Percentiles rank a stretch among this genome's conserved stretches.
Conservation (phyloP, 441 rosid genomes). For the Gossypium schwendimanii region DNA sequence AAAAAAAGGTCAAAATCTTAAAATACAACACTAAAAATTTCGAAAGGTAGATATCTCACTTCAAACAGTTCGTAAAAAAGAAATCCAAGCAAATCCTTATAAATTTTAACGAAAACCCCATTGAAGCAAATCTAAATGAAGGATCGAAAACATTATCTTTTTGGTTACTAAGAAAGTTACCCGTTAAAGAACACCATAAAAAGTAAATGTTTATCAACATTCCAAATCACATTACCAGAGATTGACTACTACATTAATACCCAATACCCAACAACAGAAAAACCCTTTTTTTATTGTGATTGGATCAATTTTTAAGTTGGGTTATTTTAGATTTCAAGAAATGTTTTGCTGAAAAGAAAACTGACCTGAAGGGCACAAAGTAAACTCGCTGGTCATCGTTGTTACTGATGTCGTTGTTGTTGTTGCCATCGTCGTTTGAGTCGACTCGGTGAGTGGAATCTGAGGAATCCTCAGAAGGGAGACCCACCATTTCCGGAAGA, state of each 20-base stretch:
- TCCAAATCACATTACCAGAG: background rate
- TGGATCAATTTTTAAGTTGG: background rate
- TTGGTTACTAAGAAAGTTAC: background rate
- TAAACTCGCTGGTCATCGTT: conserved; percentile 75
- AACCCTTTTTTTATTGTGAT: background rate
- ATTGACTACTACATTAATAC: background rate
- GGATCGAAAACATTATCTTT: background rate
- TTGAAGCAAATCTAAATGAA: background rate
- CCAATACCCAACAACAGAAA: background rate
- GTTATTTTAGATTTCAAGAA: conserved; percentile 12
- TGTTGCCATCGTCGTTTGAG: conserved; percentile 20
- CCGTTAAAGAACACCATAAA: background rate
- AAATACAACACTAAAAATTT: background rate
- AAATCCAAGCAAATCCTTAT: background rate
- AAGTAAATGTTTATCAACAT: background rate
- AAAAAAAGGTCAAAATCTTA: conserved; percentile 2
- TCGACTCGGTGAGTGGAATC: conserved; percentile 54
- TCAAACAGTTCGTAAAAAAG: background rate
- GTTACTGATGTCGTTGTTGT: background rate
- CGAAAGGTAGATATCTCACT: background rate
- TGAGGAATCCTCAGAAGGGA: conserved; percentile 34
- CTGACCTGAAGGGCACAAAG: conserved; percentile 80
- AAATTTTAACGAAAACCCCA: background rate
- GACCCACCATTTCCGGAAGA: conserved; percentile 18
- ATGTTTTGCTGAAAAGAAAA: conserved; percentile 6